Percentiles rank a stretch among this genome's conserved stretches.
These are phyloP conservation scores for Naganishia friedmannii DNA, from an alignment of 768 basidiomycete species.

Conservation along the genomic window DNA sequence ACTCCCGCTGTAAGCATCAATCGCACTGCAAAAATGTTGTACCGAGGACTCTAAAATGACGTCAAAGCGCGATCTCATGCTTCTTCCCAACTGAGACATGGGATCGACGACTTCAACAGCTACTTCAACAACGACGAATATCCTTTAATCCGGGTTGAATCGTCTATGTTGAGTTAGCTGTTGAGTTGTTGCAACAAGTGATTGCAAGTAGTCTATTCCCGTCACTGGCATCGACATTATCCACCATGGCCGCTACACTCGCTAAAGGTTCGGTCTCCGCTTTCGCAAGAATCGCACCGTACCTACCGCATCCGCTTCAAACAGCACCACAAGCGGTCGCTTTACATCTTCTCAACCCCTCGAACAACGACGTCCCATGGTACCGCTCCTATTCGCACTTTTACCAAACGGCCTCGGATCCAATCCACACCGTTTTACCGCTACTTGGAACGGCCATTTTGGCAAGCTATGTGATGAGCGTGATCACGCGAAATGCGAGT, in stretches of 20 bases:
- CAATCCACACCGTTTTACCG: constrained; percentile 27
- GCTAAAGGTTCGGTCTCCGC: constrained; percentile 4
- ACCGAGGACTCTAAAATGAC: background rate
- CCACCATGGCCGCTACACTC: constrained; percentile 4
- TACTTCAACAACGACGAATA: constrained; percentile 2
- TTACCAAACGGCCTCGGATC: constrained; percentile 23
- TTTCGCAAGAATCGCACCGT: constrained; percentile 16
- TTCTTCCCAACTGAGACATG: background rate
- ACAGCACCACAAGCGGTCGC: constrained; percentile 22
- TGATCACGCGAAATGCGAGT: constrained; percentile 45
- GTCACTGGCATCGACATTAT: background rate
- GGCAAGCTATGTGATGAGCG: constrained; percentile 35
- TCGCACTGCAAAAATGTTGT: too few species aligned
- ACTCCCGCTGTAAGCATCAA: too few species aligned
- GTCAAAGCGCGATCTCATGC: background rate
- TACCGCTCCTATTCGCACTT: constrained; percentile 30
- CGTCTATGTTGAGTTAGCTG: too few species aligned
- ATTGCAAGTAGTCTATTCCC: background rate
- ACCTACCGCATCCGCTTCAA: constrained; percentile 20
- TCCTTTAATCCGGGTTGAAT: too few species aligned
- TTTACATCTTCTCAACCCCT: constrained; percentile 11
- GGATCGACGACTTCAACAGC: background rate
- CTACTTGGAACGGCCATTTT: constrained; percentile 25
- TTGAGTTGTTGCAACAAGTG: too few species aligned
- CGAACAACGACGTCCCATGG: constrained; percentile 12